phyloP scores from a whole-genome alignment of 441 rosid genomes.

The Theobroma grandiflorum region DNA sequence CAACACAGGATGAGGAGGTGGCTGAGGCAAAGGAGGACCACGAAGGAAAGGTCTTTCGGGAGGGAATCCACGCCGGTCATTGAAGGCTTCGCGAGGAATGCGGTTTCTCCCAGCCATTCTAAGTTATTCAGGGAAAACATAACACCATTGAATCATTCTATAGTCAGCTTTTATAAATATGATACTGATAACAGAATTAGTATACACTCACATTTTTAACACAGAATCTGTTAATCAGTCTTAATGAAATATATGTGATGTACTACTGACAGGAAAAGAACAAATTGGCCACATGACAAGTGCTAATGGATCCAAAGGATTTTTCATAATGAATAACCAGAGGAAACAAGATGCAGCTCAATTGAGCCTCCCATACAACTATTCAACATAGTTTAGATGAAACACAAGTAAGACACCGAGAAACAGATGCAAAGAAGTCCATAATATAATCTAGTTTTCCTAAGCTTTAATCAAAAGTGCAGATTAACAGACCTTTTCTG shows the following conservation, averaged over 20 bases:
- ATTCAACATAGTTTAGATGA: neutral
- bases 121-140: conserved; percentile 33
- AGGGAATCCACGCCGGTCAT: conserved; percentile 68
- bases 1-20: conserved; percentile 76
- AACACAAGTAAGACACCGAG: neutral
- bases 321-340: neutral
- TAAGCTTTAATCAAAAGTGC: neutral
- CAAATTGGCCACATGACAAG: neutral
- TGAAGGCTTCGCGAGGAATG: conserved; percentile 64
- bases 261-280: neutral
- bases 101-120: conserved; percentile 91
- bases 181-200: neutral
- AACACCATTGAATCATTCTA: neutral
- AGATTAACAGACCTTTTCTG: neutral
- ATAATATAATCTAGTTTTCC: neutral
- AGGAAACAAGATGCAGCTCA: neutral
- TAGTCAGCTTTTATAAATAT: neutral
- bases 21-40: conserved; percentile 69
- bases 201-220: neutral
- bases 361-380: neutral
- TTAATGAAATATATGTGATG: neutral
- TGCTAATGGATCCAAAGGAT: neutral
- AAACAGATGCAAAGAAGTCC: neutral
- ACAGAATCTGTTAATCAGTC: neutral
- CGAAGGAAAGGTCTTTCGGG: conserved; percentile 69